phyloP scores from a whole-genome alignment of 208 protist genomes.

The Trypanosoma brucei region DNA sequence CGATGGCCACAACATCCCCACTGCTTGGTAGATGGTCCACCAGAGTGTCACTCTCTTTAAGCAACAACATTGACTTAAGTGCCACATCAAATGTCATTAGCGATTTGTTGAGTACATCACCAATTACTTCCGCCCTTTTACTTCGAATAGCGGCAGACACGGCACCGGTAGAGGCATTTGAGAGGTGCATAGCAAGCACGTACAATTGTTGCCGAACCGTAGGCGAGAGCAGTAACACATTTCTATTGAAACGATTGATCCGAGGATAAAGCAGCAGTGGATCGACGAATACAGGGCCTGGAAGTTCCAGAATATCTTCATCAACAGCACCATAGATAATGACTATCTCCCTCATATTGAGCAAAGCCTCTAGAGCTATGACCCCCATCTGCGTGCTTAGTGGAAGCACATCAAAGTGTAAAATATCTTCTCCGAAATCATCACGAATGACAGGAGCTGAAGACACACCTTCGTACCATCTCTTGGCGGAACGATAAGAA shows the following conservation, averaged over 20 bases:
- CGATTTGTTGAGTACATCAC: background rate
- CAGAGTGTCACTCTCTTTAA: background rate
- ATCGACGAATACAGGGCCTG: background rate
- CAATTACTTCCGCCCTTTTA: background rate
- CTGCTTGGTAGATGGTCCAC: background rate
- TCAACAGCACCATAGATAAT: background rate
- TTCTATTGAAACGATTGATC: background rate
- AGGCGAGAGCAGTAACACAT: background rate
- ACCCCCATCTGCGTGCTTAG: too few species aligned
- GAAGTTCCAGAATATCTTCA: background rate
- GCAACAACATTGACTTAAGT: slow-evolving; percentile 1
- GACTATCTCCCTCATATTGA: background rate
- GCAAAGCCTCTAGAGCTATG: background rate
- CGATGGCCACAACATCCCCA: slow-evolving; percentile 17
- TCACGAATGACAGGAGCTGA: background rate
- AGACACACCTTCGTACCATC: background rate
- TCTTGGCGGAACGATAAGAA: too few species aligned
- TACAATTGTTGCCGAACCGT: background rate
- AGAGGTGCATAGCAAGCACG: background rate
- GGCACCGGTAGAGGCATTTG: background rate
- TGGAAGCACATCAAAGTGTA: background rate
- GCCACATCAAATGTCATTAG: slow-evolving; percentile 12
- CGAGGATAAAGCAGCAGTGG: background rate
- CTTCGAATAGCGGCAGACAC: slow-evolving; percentile 1
- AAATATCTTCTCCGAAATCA: background rate